These are phyloP conservation scores for Botrytis pseudocinerea DNA, from an alignment of 2,329 filamentous ascomycete genomes.

Conservation along the genomic window DNA sequence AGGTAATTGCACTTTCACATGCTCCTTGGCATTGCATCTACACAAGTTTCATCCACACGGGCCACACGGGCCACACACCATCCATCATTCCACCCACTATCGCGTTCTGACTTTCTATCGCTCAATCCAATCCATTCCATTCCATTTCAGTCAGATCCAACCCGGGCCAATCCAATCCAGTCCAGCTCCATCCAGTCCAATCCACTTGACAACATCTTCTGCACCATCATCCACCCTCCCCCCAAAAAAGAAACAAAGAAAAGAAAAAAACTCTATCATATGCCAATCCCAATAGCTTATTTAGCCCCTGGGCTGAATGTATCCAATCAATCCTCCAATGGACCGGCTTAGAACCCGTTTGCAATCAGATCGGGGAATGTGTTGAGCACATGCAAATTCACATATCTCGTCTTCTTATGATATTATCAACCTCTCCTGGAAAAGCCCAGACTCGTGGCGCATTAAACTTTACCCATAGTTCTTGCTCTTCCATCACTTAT, in stretches of 20 bases:
- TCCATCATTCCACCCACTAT: background rate
- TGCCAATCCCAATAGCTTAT: background rate
- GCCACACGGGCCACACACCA: background rate
- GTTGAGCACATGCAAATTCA: slow-evolving; percentile 18
- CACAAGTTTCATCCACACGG: background rate
- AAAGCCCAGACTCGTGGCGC: background rate
- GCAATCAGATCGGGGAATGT: slow-evolving; percentile 12
- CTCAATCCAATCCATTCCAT: background rate
- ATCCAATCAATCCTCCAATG: background rate
- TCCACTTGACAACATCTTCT: slow-evolving; percentile 7
- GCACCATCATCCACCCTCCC: background rate
- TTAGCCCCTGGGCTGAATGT: background rate
- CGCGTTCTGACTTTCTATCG: background rate
- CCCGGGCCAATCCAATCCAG: too few species aligned
- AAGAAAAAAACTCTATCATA: background rate
- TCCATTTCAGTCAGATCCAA: too few species aligned
- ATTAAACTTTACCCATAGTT: background rate
- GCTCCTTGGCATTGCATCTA: slow-evolving; percentile 10
- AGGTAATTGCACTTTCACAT: slow-evolving; percentile 16
- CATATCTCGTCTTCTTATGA: slow-evolving; percentile 9
- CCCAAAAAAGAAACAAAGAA: background rate
- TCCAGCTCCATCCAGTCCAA: background rate
- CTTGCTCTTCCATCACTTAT: slow-evolving; percentile 16
- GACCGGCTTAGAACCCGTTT: slow-evolving; percentile 4
- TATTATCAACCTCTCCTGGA: background rate